Evolutionary conservation across 2,329 filamentous ascomycete genomes (phyloP).

Genomic region (Colletotrichum truncatum): DNA sequence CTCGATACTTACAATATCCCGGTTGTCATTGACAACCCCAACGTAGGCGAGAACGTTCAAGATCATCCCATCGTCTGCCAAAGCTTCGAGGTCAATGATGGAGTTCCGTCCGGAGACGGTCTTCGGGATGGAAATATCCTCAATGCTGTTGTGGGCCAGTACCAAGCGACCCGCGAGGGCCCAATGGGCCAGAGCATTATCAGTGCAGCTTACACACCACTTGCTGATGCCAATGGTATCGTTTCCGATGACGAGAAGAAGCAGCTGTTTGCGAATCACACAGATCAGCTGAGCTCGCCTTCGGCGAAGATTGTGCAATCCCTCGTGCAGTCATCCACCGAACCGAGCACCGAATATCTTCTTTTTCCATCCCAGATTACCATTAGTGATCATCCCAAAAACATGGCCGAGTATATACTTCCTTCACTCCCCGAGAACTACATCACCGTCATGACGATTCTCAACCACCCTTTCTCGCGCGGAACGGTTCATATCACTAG

Average conservation of each 20-base stretch:
- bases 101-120: slow-evolving; percentile 45
- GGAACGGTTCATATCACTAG: slow-evolving; percentile 66
- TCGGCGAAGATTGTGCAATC: slow-evolving; percentile 31
- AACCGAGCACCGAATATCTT: slow-evolving; percentile 45
- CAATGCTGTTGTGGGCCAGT: slow-evolving; percentile 42
- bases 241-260: slow-evolving; percentile 35
- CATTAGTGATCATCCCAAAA: slow-evolving; percentile 34
- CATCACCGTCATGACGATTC: slow-evolving; percentile 64
- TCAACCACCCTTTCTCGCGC: slow-evolving; percentile 69
- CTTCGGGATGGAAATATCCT: slow-evolving; percentile 44
- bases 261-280: slow-evolving; percentile 34
- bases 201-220: slow-evolving; percentile 40
- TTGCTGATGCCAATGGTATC: slow-evolving; percentile 40
- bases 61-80: slow-evolving; percentile 50
- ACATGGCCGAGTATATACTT: slow-evolving; percentile 34
- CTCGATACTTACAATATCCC: slow-evolving; percentile 42
- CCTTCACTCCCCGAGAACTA: slow-evolving; percentile 53
- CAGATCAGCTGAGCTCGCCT: slow-evolving; percentile 23
- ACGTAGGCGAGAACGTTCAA: slow-evolving; percentile 49
- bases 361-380: slow-evolving; percentile 43
- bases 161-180: slow-evolving; percentile 43
- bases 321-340: slow-evolving; percentile 40
- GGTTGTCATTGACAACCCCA: slow-evolving; percentile 42
- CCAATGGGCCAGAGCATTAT: slow-evolving; percentile 41
- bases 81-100: slow-evolving; percentile 51